Base-by-base conservation (phyloP, 2,329 filamentous ascomycete genomes). In the Sporothrix globosa region DNA sequence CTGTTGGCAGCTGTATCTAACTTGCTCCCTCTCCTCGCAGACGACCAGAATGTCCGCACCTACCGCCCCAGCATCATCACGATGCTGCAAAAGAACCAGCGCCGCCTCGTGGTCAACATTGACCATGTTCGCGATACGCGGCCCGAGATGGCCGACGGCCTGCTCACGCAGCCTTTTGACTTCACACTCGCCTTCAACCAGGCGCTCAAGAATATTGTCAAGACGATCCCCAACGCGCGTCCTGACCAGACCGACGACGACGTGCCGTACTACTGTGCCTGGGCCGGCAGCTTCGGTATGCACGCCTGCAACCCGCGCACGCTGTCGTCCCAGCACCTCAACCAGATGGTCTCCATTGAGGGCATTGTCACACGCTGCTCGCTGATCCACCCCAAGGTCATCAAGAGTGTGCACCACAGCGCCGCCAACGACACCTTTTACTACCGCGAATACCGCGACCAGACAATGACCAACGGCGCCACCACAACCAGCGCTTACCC, bases 331-430 rank as follows among this genome's bases (percentile, higher is more conserved):
- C 86, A 89, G 53, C 92, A 97, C 76, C 87, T 99, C 70, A 99
- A 99, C 80, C 90, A 92, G 77, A 97, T 99, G 94, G 92, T 99
- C 17, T 97, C 94, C 3, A 86, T 99, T 67, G 96, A 99, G 81
- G 96, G 96, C 61, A 99, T 99, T 76, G 96, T 99, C 54, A 99
- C 96, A 48, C 92, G 96, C 80, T 97, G 93, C 81, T 97, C 94
- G 30, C 85, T 99, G 24, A 97, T 99, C 73, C 88, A 96, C 70
- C 96, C 96, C 13, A 99, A 99, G 82, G 89, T 99, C n/a, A 90
- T 98, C 73, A 97, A 96, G 83, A 98, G 96, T 81, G 94, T 99
- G 68, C 96, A 99, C 80, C 98, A 94, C 82, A 97, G 93, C 76
- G 94, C 97, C 81, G 88, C 83, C 74, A 93, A 92, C 79, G 87